Evolutionary conservation across 2,329 filamentous ascomycete species (phyloP).

Genomic region (Xylariomycetidae sp.): DNA sequence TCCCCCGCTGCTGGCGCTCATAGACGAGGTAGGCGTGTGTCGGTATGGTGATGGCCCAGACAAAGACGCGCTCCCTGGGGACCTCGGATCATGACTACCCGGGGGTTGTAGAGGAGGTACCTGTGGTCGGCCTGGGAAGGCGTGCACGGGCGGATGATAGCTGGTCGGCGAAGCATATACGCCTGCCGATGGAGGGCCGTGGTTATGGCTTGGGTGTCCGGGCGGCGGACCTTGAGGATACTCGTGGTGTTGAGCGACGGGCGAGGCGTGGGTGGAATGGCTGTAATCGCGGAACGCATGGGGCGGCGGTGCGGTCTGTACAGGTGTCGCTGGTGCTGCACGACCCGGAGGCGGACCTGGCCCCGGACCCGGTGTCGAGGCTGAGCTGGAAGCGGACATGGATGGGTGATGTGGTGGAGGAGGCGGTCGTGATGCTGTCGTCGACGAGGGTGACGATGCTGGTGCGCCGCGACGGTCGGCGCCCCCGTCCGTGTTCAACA

Average conservation of each 20-base stretch:
- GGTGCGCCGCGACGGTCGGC: conserved; percentile 24
- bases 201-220: conserved; percentile 26
- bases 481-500: conserved; percentile 46
- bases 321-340: conserved; percentile 28
- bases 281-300: conserved; percentile 47
- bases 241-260: conserved; percentile 40
- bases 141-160: conserved; percentile 30
- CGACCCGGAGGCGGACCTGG: too few relatives aligned
- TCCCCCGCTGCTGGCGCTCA: conserved; percentile 34
- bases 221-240: conserved; percentile 26
- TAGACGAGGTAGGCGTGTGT: conserved; percentile 40
- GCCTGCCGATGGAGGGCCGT: conserved; percentile 14
- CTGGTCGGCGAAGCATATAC: conserved; percentile 33
- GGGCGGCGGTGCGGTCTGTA: conserved; percentile 33
- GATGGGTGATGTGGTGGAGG: conserved; percentile 21
- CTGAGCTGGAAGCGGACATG: conserved; percentile 16
- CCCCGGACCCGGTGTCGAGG: too few relatives aligned
- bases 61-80: conserved; percentile 39
- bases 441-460: conserved; percentile 21
- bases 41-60: conserved; percentile 44
- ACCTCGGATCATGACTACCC: conserved; percentile 42
- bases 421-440: conserved; percentile 17
- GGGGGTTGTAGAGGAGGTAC: conserved; percentile 38
- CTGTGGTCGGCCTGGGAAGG: conserved; percentile 30
- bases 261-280: conserved; percentile 42